phyloP scores from a whole-genome alignment of 805 yeast genomes.

The Cyberlindnera amylophila region DNA sequence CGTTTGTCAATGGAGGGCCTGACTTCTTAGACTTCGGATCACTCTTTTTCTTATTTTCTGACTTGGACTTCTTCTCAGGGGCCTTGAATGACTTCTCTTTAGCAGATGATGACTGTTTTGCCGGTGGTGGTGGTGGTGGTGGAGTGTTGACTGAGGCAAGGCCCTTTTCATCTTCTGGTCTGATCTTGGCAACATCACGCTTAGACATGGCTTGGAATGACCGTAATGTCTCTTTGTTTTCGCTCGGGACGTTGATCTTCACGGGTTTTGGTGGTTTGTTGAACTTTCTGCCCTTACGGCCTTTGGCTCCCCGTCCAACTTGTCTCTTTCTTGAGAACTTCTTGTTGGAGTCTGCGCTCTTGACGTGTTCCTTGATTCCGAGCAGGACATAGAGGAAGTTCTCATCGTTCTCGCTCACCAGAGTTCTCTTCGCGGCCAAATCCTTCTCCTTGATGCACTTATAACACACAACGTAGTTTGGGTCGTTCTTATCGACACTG shows the following conservation, averaged over 20 bases:
- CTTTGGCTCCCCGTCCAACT: conserved; percentile 31
- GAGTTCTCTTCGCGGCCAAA: conserved; percentile 17
- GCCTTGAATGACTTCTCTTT: not conserved
- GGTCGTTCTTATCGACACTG: conserved; percentile 30
- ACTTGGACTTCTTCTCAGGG: not conserved
- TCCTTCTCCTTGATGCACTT: conserved; percentile 35
- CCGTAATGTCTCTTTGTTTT: conserved; percentile 36
- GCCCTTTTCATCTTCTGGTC: conserved; percentile 21
- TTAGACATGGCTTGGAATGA: conserved; percentile 33
- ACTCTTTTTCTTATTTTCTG: not conserved
- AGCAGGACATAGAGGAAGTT: conserved; percentile 43
- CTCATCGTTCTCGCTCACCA: conserved; percentile 44
- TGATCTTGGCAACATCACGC: conserved; percentile 21
- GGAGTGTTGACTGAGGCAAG: conserved; percentile 1
- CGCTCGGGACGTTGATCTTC: conserved; percentile 37
- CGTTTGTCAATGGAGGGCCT: not conserved
- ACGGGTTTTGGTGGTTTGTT: conserved; percentile 20
- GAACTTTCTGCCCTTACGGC: conserved; percentile 11
- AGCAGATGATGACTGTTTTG: not conserved
- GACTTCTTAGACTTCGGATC: not conserved
- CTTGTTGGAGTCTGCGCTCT: conserved; percentile 8
- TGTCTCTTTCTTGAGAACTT: conserved; percentile 30
- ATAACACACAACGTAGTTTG: conserved; percentile 37
- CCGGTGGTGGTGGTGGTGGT: not conserved
- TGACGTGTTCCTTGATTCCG: conserved; percentile 41